Conservation (phyloP, 257 asterid species). For the Solanum megistacrolobum region DNA sequence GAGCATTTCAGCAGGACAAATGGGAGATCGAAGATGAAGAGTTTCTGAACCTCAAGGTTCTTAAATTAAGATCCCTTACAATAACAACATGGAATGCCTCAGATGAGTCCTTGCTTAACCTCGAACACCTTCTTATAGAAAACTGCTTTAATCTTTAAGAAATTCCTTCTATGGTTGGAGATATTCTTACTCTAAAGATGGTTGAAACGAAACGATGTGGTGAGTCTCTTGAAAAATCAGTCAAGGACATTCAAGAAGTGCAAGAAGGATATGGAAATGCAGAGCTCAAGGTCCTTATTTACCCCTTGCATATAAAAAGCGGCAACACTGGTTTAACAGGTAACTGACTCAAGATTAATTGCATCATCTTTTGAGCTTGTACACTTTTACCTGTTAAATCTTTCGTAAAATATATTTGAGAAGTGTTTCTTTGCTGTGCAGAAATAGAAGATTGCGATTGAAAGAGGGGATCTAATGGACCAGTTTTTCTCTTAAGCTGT, state of each 20-base stretch:
- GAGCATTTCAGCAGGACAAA: background rate
- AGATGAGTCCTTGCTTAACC: background rate
- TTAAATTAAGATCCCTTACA: background rate
- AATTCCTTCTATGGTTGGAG: background rate
- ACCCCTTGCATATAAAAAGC: background rate
- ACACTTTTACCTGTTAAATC: too few species aligned
- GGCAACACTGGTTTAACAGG: background rate
- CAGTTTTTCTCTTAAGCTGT: too few species aligned
- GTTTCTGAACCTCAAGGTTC: background rate
- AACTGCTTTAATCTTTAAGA: background rate
- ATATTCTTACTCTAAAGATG: background rate
- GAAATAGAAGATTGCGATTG: too few species aligned
- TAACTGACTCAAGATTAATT: background rate
- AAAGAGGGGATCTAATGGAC: too few species aligned
- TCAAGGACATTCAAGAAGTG: background rate
- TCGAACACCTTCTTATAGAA: background rate
- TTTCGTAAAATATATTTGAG: too few species aligned
- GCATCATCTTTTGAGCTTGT: too few species aligned
- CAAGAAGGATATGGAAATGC: background rate
- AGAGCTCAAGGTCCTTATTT: background rate
- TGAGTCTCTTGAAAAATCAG: background rate
- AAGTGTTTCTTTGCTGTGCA: too few species aligned
- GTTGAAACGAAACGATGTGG: conserved; percentile 6
- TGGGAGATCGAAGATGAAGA: background rate
- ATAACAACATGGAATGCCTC: background rate